Conservation (phyloP, 495 filamentous ascomycete genomes). For the Entonaema liquescens region DNA sequence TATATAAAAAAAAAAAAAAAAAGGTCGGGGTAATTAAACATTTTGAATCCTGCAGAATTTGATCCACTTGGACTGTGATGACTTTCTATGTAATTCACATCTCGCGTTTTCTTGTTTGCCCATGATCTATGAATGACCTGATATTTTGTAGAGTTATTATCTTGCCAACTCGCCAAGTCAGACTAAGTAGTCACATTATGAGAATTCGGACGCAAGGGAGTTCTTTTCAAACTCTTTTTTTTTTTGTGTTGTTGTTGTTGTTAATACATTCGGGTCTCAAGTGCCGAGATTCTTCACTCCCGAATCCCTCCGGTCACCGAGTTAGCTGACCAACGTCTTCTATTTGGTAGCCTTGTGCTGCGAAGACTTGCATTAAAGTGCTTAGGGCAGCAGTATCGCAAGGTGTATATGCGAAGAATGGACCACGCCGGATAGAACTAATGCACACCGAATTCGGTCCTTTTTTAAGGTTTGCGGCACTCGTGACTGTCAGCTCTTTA, state of each 20-base stretch:
- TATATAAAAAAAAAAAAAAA: too few species aligned
- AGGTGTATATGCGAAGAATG: conserved; percentile 8
- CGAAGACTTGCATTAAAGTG: conserved; percentile 2
- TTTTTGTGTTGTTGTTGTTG: background rate
- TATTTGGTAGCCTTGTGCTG: conserved; percentile 17
- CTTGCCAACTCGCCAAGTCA: conserved; percentile 31
- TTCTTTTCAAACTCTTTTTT: background rate
- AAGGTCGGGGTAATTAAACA: conserved; percentile 24
- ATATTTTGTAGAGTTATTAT: conserved; percentile 16
- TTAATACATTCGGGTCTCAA: conserved; percentile 3
- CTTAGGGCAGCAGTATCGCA: background rate
- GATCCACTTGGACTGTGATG: conserved; percentile 30
- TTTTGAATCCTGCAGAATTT: conserved; percentile 7
- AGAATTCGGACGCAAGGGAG: conserved; percentile 22
- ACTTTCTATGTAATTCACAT: conserved; percentile 2
- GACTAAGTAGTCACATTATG: conserved; percentile 24
- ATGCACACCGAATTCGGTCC: conserved; percentile 41
- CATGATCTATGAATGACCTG: background rate
- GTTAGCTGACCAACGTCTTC: conserved; percentile 4
- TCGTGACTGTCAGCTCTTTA: conserved; percentile 33
- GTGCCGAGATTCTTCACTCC: conserved; percentile 5
- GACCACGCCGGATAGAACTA: conserved; percentile 16
- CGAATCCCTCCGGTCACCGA: background rate
- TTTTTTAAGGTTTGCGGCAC: conserved; percentile 28
- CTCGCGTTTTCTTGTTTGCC: background rate